These are phyloP conservation scores for Grigorovia transvaalensis DNA, from an alignment of 805 yeast species.

Conservation along the genomic window DNA sequence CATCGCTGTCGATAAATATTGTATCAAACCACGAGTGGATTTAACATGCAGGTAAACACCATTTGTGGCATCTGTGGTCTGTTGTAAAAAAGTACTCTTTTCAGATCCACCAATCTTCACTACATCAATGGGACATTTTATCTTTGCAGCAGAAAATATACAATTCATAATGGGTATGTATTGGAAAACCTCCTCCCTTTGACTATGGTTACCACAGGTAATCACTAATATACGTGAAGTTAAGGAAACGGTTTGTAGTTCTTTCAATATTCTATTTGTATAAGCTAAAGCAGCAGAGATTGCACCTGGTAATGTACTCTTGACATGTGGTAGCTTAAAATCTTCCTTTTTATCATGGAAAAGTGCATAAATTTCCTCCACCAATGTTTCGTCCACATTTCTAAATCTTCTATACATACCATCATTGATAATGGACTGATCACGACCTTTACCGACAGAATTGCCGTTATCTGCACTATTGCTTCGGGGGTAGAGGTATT, in stretches of 20 bases:
- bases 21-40: conserved; percentile 68
- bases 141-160: conserved; percentile 90
- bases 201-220: conserved; percentile 23
- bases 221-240: conserved; percentile 58
- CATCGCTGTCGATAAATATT: conserved; percentile 71
- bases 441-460: conserved; percentile 1
- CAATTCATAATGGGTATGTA: conserved; percentile 93
- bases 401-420: conserved; percentile 82
- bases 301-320: conserved; percentile 61
- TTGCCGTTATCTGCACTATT: conserved; percentile 10
- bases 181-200: conserved; percentile 61
- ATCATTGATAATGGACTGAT: conserved; percentile 32
- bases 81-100: conserved; percentile 79
- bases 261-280: conserved; percentile 53
- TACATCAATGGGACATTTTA: conserved; percentile 82
- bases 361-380: conserved; percentile 45
- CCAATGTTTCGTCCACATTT: conserved; percentile 62
- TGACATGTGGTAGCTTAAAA: conserved; percentile 10
- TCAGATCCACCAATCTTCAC: conserved; percentile 49
- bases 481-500: conserved; percentile 53
- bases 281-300: conserved; percentile 73
- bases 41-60: conserved; percentile 72
- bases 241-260: conserved; percentile 35
- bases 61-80: conserved; percentile 88
- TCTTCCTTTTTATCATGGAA: conserved; percentile 27